Conservation (phyloP, 441 rosid genomes). For the Adansonia madagascariensis region DNA sequence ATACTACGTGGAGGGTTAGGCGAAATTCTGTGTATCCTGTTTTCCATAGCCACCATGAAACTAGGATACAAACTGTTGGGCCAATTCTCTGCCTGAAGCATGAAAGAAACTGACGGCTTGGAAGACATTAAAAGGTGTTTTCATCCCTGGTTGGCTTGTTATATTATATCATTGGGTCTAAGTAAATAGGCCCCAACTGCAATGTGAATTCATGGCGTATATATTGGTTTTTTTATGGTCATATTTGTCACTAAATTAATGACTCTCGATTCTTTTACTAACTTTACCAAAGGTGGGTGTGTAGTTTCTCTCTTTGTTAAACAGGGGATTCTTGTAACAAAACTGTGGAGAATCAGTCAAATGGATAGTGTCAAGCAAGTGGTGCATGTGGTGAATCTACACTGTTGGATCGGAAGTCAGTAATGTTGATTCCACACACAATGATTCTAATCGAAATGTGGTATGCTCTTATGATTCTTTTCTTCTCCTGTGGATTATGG, state of each 20-base stretch:
- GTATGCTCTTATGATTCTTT: background rate
- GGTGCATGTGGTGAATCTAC: constrained; percentile 22
- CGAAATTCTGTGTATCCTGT: constrained; percentile 22
- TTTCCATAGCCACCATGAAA: constrained; percentile 33
- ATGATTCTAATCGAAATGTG: constrained; percentile 15
- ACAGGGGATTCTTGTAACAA: constrained; percentile 12
- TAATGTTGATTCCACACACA: constrained; percentile 24
- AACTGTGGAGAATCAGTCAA: constrained; percentile 32
- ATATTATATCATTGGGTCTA: constrained; percentile 30
- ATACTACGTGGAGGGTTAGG: constrained; percentile 27
- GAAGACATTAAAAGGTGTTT: constrained; percentile 32
- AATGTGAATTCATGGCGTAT: constrained; percentile 29
- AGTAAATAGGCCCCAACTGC: constrained; percentile 19
- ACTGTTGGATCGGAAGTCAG: background rate
- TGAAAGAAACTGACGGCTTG: constrained; percentile 25
- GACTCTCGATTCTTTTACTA: constrained; percentile 20
- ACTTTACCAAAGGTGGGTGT: constrained; percentile 31
- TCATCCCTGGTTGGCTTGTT: constrained; percentile 33
- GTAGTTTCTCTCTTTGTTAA: constrained; percentile 18
- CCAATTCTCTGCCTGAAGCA: constrained; percentile 30
- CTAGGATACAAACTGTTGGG: constrained; percentile 31
- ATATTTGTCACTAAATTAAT: constrained; percentile 28
- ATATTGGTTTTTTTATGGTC: constrained; percentile 9
- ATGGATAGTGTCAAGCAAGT: constrained; percentile 34
- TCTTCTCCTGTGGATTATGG: constrained; percentile 27